phyloP scores from a whole-genome alignment of 148 eudicot genomes.

The Beta vulgaris region DNA sequence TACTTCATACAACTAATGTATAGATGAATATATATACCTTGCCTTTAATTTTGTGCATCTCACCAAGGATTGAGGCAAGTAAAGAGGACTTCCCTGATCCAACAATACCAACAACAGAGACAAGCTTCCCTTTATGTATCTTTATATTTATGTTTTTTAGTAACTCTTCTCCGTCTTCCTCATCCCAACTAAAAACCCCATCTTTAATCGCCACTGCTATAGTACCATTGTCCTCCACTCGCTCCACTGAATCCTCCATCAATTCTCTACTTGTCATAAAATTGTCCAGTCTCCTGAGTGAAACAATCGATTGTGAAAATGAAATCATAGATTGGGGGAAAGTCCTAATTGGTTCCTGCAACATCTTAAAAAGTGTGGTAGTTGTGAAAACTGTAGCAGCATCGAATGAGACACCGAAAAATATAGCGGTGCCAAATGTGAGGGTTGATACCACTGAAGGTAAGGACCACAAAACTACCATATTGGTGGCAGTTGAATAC shows the following conservation, averaged over 20 bases:
- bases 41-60: slow-evolving; percentile 81
- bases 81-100: slow-evolving; percentile 95
- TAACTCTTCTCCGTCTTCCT: slow-evolving; percentile 49
- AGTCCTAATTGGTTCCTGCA: slow-evolving; percentile 85
- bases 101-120: slow-evolving; percentile 89
- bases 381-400: slow-evolving; percentile 88
- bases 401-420: slow-evolving; percentile 61
- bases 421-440: slow-evolving; percentile 70
- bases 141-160: slow-evolving; percentile 53
- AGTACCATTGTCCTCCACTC: slow-evolving; percentile 46
- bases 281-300: slow-evolving; percentile 64
- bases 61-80: slow-evolving; percentile 79
- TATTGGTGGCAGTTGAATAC: slow-evolving; percentile 55
- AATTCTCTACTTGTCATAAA: slow-evolving; percentile 79
- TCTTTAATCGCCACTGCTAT: slow-evolving; percentile 65
- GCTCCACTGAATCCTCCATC: slow-evolving; percentile 55
- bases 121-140: slow-evolving; percentile 73
- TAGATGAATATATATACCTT: slow-evolving; percentile 45
- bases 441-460: slow-evolving; percentile 56
- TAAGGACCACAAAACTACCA: slow-evolving; percentile 76
- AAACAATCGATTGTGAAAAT: slow-evolving; percentile 85
- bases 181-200: slow-evolving; percentile 86
- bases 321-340: slow-evolving; percentile 95
- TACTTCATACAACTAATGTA: not conserved
- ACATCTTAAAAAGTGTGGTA: slow-evolving; percentile 64